A percentile compares a stretch with the other conserved stretches of the same genome.
Conservation (phyloP, 2,329 filamentous ascomycete genomes). For the Cordyceps sp. region DNA sequence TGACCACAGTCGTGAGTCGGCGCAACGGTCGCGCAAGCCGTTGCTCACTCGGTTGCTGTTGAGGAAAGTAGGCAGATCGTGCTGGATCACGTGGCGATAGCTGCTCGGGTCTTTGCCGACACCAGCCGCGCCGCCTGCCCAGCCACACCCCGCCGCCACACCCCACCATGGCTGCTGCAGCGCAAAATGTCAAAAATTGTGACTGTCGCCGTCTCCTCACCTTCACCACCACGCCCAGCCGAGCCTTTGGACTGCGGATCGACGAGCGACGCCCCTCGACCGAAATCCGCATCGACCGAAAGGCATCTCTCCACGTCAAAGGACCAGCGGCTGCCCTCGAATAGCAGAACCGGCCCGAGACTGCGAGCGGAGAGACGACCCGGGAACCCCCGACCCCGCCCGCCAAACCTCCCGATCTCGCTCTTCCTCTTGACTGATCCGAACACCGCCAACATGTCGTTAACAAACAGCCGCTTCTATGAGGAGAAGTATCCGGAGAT, state of each 20-base stretch:
- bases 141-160: slow-evolving; percentile 20
- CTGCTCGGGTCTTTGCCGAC: no score
- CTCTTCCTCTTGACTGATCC: slow-evolving; percentile 9
- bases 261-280: no score
- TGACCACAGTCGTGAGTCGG: slow-evolving; percentile 6
- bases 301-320: no score
- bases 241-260: no score
- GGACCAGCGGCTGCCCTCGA: no score
- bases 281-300: not conserved
- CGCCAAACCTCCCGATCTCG: slow-evolving; percentile 4
- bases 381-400: slow-evolving; percentile 16
- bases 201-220: slow-evolving; percentile 11
- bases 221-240: no score
- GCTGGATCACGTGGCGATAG: no score
- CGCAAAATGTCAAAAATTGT: slow-evolving; percentile 27
- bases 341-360: slow-evolving; percentile 3
- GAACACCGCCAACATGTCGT: slow-evolving; percentile 59
- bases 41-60: no score
- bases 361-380: slow-evolving; percentile 9
- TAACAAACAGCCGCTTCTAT: slow-evolving; percentile 94
- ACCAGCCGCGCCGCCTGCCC: no score
- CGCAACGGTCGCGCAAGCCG: no score
- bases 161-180: slow-evolving; percentile 21
- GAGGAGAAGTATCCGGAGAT: slow-evolving; percentile 92
- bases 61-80: no score